Evolutionary conservation across 208 protist genomes (phyloP).

Genomic region (Novymonas esmeraldas): DNA sequence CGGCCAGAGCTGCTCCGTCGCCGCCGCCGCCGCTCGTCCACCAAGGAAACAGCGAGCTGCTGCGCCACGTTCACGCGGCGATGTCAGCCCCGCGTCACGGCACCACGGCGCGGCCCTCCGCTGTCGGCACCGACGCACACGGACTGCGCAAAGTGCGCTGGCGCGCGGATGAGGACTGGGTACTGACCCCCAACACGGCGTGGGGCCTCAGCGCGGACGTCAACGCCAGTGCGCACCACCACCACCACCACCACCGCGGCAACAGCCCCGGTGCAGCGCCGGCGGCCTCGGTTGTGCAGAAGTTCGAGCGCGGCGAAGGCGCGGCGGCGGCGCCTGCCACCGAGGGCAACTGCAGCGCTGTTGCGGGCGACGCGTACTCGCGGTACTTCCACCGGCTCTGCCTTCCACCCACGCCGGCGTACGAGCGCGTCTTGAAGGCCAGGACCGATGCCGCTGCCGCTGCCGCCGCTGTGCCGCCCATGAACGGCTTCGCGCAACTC

Average conservation of each 20-base stretch:
- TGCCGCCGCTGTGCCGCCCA: conserved; percentile 2
- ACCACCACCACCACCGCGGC: background rate
- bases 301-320: background rate
- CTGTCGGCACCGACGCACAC: no score
- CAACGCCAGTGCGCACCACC: background rate
- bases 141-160: conserved; percentile 8
- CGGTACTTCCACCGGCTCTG: conserved; percentile 4
- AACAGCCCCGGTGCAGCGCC: background rate
- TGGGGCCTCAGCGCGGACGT: conserved; percentile 8
- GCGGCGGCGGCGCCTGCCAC: no score
- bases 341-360: no score
- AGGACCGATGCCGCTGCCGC: background rate
- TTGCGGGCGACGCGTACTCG: conserved; percentile 12
- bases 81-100: no score
- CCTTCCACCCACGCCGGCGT: background rate
- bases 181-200: conserved; percentile 15
- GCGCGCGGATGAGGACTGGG: background rate
- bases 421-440: background rate
- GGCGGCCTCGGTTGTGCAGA: no score
- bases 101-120: no score
- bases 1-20: no score
- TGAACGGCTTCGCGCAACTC: conserved; percentile 27
- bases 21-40: no score
- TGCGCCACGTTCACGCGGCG: no score
- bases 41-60: no score